Conservation (phyloP, 768 basidiomycete genomes). For the Terana coerulea region DNA sequence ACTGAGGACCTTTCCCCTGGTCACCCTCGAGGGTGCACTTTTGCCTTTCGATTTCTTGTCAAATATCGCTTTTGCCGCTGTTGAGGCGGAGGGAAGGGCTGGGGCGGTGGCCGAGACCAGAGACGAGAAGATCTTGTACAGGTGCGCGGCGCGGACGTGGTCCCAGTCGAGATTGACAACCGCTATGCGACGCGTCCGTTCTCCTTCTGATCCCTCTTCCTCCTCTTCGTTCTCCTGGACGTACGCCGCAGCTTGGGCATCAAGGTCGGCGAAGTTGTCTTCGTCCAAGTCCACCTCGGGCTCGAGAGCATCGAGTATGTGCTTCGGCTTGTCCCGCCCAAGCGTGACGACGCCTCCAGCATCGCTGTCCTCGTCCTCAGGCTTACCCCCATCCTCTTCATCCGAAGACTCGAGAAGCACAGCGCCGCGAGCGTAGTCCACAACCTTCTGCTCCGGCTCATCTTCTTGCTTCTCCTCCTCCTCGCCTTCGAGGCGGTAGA, state of each 20-base stretch:
- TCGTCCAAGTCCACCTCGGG: conserved; percentile 69
- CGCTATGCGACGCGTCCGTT: conserved; percentile 70
- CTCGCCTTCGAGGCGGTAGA: conserved; percentile 68
- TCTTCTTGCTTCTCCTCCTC: conserved; percentile 25
- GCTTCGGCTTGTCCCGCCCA: conserved; percentile 43
- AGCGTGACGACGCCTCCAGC: conserved; percentile 45
- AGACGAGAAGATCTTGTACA: conserved; percentile 92
- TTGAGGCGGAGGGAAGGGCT: conserved; percentile 22
- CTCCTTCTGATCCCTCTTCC: conserved; percentile 36
- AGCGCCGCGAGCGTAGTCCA: conserved; percentile 90
- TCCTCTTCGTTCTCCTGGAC: conserved; percentile 40
- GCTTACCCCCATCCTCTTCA: conserved; percentile 50
- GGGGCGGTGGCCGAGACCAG: conserved; percentile 59
- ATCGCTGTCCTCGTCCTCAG: conserved; percentile 40
- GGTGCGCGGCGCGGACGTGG: conserved; percentile 81
- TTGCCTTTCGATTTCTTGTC: conserved; percentile 17
- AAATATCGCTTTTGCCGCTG: conserved; percentile 9
- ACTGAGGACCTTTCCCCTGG: conserved; percentile 64
- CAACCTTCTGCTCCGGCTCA: conserved; percentile 27
- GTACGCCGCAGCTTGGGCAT: conserved; percentile 70
- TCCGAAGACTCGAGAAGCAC: conserved; percentile 85
- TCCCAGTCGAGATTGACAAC: conserved; percentile 99
- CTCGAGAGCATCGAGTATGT: conserved; percentile 30
- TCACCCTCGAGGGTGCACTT: conserved; percentile 29
- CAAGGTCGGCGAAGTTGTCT: conserved; percentile 61